These are phyloP conservation scores for Boletus sp. DNA, from an alignment of 1,284 basidiomycete genomes.

Conservation along the genomic window DNA sequence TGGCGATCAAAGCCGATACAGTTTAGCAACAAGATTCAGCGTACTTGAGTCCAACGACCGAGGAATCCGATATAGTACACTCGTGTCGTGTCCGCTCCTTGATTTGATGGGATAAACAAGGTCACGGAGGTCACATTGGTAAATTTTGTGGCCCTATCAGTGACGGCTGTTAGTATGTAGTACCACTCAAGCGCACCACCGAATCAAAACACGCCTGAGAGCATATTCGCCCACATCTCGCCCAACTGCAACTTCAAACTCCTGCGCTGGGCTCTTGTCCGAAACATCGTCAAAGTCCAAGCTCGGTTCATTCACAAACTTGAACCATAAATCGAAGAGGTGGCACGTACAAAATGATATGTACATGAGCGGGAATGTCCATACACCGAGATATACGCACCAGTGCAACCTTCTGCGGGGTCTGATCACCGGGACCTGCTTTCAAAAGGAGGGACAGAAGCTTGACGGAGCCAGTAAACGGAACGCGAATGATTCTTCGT, in stretches of 20 bases:
- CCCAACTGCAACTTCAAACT: conserved; percentile 61
- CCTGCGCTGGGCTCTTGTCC: conserved; percentile 60
- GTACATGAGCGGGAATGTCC: not conserved
- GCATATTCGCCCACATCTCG: conserved; percentile 74
- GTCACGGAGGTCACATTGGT: conserved; percentile 69
- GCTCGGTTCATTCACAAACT: conserved; percentile 69
- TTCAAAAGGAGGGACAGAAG: conserved; percentile 71
- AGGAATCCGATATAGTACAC: conserved; percentile 77
- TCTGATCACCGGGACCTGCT: conserved; percentile 67
- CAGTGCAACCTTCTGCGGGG: conserved; percentile 61
- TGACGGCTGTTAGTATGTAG: not conserved
- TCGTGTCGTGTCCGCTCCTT: conserved; percentile 65
- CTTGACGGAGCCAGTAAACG: conserved; percentile 77
- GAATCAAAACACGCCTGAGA: conserved; percentile 47
- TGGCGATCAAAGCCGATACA: not conserved
- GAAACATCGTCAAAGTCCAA: conserved; percentile 74
- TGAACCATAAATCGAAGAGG: not conserved
- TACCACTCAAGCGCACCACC: not conserved
- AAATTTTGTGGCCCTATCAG: conserved; percentile 67
- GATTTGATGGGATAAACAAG: conserved; percentile 68
- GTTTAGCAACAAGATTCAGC: not conserved
- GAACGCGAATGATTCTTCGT: conserved; percentile 68
- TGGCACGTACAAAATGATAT: not conserved
- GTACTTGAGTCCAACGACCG: conserved; percentile 74
- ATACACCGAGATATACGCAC: conserved; percentile 39